Evolutionary conservation across 192 early-diverging fungal genomes (phyloP).

Genomic region (Umbelopsis sp.): DNA sequence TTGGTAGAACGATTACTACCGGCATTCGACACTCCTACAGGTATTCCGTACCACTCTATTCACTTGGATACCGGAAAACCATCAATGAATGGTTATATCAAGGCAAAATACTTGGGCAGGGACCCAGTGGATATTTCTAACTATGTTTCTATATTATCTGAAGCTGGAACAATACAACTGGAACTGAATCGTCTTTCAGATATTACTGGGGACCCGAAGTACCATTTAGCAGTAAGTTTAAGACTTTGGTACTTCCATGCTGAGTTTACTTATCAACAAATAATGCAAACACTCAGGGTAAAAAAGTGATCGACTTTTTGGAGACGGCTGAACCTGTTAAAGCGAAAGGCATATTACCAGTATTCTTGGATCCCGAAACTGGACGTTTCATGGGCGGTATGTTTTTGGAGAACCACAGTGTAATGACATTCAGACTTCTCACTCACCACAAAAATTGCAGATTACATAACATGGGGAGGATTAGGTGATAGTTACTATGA

Average conservation of each 20-base stretch:
- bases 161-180: slow-evolving; percentile 78
- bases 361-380: slow-evolving; percentile 48
- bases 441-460: slow-evolving; percentile 24
- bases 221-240: slow-evolving; percentile 56
- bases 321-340: slow-evolving; percentile 42
- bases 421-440: background rate
- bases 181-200: slow-evolving; percentile 84
- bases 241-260: background rate
- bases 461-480: slow-evolving; percentile 47
- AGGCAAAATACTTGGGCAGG: slow-evolving; percentile 29
- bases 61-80: slow-evolving; percentile 45
- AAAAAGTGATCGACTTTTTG: slow-evolving; percentile 58
- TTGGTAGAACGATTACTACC: slow-evolving; percentile 69
- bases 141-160: slow-evolving; percentile 54
- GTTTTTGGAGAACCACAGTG: background rate
- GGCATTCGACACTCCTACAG: slow-evolving; percentile 74
- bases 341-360: slow-evolving; percentile 60
- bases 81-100: background rate
- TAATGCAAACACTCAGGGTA: slow-evolving; percentile 42
- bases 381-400: slow-evolving; percentile 31
- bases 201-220: slow-evolving; percentile 72
- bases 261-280: background rate
- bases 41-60: slow-evolving; percentile 71
- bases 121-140: slow-evolving; percentile 18
- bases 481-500: slow-evolving; percentile 64